Evolutionary conservation across 2,329 filamentous ascomycete species (phyloP), one percentile per base, ranked within the genome.

Genomic region (Fusarium keratoplasticum): DNA sequence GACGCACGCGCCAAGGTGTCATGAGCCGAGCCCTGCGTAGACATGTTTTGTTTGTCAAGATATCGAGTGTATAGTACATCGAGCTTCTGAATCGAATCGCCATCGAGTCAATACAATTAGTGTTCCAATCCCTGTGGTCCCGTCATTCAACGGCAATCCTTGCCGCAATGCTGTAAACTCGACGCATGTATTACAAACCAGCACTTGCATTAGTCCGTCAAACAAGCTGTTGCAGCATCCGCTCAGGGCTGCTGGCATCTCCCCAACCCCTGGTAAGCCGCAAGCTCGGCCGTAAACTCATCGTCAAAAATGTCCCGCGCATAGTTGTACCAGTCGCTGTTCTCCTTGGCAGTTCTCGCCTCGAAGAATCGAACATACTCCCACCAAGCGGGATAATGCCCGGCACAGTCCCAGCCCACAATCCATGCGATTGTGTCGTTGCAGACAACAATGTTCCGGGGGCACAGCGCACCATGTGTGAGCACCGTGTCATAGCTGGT

Each of bases 301-400:
- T 70, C 70, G 0, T 36, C 57, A 38, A 82, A 82, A 14, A 82
- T 80, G 2, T 78, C 71, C n/a, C 59, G 29, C 16, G 78, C 79
- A 59, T 81, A 81, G 4, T 77, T 71, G 25, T 81, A 82, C 81
- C 80, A 82, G 63, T 82, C 80, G 13, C 69, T 61, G 52, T 81
- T 82, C 29, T 67, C 61, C 10, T 69, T 47, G 2, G 63, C n/a
- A 36, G 79, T 81, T 20, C 70, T 71, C 8, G 80, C 75, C 60
- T 82, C 81, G 40, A 82, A 82, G 62, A 82, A 82, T 50, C 81
- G 81, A 64, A 73, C 80, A 54, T 81, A 82, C 9, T 82, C 80
- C 81, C 81, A 82, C 81, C 81, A 82, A 18, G 71, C 72, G 1
- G 81, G 81, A 67, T 81, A 82, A 69, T 74, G 76, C 20, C 81